Evolutionary conservation across 129 eudicot genomes (phyloP), one percentile per base, ranked within the genome.

Genomic region (Silybum marianum): DNA sequence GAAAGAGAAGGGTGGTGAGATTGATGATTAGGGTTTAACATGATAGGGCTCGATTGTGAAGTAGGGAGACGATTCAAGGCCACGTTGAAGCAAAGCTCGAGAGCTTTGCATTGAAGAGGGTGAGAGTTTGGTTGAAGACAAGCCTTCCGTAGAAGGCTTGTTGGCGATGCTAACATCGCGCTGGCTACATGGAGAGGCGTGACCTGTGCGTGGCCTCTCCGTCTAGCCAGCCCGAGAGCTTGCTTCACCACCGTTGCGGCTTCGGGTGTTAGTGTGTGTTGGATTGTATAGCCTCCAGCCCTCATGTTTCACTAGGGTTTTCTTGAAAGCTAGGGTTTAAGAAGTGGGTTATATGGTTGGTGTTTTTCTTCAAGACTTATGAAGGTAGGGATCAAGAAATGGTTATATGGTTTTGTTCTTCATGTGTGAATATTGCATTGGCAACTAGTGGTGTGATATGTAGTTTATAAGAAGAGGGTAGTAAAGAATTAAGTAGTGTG

Each of bases 11-110:
- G 98, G 76, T 86, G 83, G 86, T 89, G 91, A 60, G 88, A 80
- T 23, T 91, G 98, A 46, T 91, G 98, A 46, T 30, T 83, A 62
- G 87, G 87, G 82, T 84, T 84, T 39, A 91, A 54, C 39, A 93
- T 83, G 79, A 83, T 76, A 11, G 98, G 91, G 76, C 81, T 85
- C 1, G 93, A 86, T 25, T 88, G 85, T 7, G 89, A 82, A 36
- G 94, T 85, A 7, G 98, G 97, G 71, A 93, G 94, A 36, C 98
- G 91, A 78, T 93, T 93, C 16, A 93, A 80, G 2, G 98, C 97
- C 22, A 93, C 98, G 22, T 93, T 93, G 87, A 93, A 93, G 85
- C 98, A 93, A 36, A 93, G 94, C 88, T 93, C 97, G 2, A 93
- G 92, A 70, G 98, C 98, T 85, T 91, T 91, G 89, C 90, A 91